Evolutionary conservation across 2,329 filamentous ascomycete species (phyloP).

Genomic region (Helicocarpus griseus): DNA sequence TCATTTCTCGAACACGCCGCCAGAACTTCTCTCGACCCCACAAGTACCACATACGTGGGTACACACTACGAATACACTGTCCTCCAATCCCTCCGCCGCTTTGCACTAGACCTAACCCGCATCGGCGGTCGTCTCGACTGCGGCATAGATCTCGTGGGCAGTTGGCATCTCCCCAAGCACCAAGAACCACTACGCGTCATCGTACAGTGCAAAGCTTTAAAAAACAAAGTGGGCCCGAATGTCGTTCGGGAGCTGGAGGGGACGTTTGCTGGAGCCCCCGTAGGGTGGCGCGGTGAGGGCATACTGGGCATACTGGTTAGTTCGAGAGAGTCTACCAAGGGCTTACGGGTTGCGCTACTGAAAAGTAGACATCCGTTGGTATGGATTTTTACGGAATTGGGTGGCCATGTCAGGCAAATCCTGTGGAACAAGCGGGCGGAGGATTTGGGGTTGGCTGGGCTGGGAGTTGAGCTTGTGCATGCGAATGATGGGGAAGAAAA

Average conservation of each 20-base stretch:
- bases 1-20: conserved; percentile 34
- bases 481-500: conserved; percentile 8
- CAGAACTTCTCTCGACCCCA: conserved; percentile 25
- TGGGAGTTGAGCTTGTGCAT: conserved; percentile 31
- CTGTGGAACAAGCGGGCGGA: conserved; percentile 37
- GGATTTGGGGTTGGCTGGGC: conserved; percentile 27
- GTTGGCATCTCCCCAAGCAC: conserved; percentile 33
- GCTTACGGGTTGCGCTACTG: conserved; percentile 62
- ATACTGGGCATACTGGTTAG: conserved; percentile 64
- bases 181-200: conserved; percentile 30
- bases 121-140: conserved; percentile 37
- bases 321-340: conserved; percentile 62
- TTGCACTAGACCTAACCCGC: conserved; percentile 32
- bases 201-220: conserved; percentile 39
- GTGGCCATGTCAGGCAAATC: conserved; percentile 30
- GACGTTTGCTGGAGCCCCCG: conserved; percentile 62
- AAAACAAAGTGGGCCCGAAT: conserved; percentile 33
- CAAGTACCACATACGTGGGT: conserved; percentile 34
- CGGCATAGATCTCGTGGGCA: conserved; percentile 39
- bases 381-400: conserved; percentile 41
- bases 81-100: conserved; percentile 28
- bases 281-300: conserved; percentile 56
- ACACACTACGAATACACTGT: conserved; percentile 40
- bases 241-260: conserved; percentile 47
- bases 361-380: conserved; percentile 61